Evolutionary conservation across 805 yeast species (phyloP), one percentile per base, ranked within the genome.

Genomic region (Starmerella scarabaei): DNA sequence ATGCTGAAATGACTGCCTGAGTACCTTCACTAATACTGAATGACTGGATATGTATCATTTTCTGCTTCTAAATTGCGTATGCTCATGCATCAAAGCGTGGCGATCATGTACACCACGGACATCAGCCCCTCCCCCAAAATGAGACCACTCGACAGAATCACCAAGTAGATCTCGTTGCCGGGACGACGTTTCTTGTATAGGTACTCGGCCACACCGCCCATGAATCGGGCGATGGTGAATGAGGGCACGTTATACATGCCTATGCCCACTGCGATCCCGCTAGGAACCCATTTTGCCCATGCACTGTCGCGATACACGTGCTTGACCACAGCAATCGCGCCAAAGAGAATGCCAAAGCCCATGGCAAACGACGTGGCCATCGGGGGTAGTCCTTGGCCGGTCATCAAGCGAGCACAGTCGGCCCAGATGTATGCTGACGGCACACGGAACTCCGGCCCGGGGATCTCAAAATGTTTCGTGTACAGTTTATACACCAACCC

Each of bases 401-500:
- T 81, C 24, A 88, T 94, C 29, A 88, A 66, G 41, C 98, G 65
- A 1, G 96, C 84, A 57, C 97, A 86, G 58, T 88, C 97, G 33
- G 88, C 78, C 98, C 98, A 88, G 18, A 88, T 84, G 3, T 84
- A 73, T 0, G 97, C 95, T 0, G 98, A 91, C 3, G 98, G 98
- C 27, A 91, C 74, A 42, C 96, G 68, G 58, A 83, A 88, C 38
- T 75, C 67, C 16, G 71, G 63, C 42, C 82, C 82, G 0, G 98
- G 98, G 32, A 88, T 83, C 41, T 75, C 77, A 61, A 91, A 91
- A 4, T 84, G 83, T 4, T 68, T 48, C 54, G 82, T 80, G 67
- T 91, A 88, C 21, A 83, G 71, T 41, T 72, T 69, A 68, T 88
- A 88, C 72, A 91, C 81, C 29, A 81, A 55, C 2, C 93, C 72